A percentile compares a stretch with the other conserved stretches of the same genome.
Evolutionary conservation across 1,284 basidiomycete species (phyloP).

Genomic region (Moesziomyces globuligerus): DNA sequence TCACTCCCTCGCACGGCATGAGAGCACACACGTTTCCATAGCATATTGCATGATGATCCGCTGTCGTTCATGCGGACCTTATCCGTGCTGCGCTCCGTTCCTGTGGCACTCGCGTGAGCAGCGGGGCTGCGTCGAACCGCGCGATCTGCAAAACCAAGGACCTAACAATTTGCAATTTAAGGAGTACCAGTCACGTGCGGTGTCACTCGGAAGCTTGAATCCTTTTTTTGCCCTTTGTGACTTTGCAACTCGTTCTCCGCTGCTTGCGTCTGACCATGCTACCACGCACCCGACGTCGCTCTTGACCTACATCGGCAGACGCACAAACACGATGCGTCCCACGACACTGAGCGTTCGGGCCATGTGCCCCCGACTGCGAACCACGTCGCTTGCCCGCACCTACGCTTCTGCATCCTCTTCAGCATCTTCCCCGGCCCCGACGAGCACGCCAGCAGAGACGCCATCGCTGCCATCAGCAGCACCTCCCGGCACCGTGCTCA

Average conservation of each 20-base stretch:
- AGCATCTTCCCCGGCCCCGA: constrained; percentile 6
- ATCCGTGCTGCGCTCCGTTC: no score
- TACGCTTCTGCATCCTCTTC: constrained; percentile 35
- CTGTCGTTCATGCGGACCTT: not conserved
- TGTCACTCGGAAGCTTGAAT: not conserved
- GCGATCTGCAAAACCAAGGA: no score
- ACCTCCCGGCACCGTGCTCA: constrained; percentile 76
- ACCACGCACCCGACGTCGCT: not conserved
- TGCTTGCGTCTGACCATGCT: no score
- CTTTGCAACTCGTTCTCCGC: no score
- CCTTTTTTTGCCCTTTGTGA: not conserved
- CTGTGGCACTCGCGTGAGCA: not conserved
- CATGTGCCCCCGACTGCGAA: constrained; percentile 18
- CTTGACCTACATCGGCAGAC: not conserved
- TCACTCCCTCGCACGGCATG: no score
- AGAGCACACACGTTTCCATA: not conserved
- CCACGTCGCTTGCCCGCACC: constrained; percentile 9
- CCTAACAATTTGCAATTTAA: not conserved
- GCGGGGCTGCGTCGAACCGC: no score
- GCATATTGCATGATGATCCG: not conserved
- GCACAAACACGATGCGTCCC: constrained; percentile 10
- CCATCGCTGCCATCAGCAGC: constrained; percentile 54
- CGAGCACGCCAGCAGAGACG: constrained; percentile 15
- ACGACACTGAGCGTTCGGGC: constrained; percentile 19
- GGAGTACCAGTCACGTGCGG: not conserved